These are phyloP conservation scores for Ophiosphaerella herpotricha DNA, from an alignment of 2,329 filamentous ascomycete genomes.

Conservation along the genomic window DNA sequence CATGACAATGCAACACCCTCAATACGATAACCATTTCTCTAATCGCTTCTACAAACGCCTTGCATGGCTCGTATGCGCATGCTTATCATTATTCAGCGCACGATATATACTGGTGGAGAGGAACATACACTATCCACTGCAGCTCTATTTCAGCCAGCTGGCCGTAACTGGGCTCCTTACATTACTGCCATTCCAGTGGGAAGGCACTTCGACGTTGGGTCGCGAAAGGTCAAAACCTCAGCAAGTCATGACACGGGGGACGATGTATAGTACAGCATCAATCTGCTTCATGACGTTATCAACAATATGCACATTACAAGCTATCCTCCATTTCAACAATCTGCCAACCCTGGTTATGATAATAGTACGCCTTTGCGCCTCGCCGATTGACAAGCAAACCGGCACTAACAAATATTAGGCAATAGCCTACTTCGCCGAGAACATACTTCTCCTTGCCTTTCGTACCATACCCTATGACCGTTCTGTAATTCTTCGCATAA, in stretches of 20 bases:
- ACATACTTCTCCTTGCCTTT: slow-evolving; percentile 10
- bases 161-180: slow-evolving; percentile 7
- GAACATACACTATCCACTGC: slow-evolving; percentile 27
- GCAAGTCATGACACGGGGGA: slow-evolving; percentile 1
- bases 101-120: slow-evolving; percentile 28
- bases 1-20: no score
- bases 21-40: no score
- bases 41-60: no score
- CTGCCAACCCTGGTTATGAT: slow-evolving; percentile 36
- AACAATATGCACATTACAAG: slow-evolving; percentile 28
- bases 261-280: slow-evolving; percentile 4
- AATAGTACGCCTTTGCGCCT: slow-evolving; percentile 22
- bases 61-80: slow-evolving; percentile 23
- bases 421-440: slow-evolving; percentile 24
- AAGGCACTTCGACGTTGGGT: background rate
- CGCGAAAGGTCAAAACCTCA: background rate
- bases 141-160: slow-evolving; percentile 19
- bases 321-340: slow-evolving; percentile 37
- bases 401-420: slow-evolving; percentile 9
- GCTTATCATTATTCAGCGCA: slow-evolving; percentile 21
- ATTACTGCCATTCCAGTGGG: slow-evolving; percentile 1
- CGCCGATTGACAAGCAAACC: background rate
- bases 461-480: slow-evolving; percentile 8
- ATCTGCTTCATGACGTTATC: slow-evolving; percentile 21
- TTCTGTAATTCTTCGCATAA: slow-evolving; percentile 17